These are phyloP conservation scores for Drechmeria coniospora DNA, from an alignment of 2,329 filamentous ascomycete genomes.

Conservation along the genomic window DNA sequence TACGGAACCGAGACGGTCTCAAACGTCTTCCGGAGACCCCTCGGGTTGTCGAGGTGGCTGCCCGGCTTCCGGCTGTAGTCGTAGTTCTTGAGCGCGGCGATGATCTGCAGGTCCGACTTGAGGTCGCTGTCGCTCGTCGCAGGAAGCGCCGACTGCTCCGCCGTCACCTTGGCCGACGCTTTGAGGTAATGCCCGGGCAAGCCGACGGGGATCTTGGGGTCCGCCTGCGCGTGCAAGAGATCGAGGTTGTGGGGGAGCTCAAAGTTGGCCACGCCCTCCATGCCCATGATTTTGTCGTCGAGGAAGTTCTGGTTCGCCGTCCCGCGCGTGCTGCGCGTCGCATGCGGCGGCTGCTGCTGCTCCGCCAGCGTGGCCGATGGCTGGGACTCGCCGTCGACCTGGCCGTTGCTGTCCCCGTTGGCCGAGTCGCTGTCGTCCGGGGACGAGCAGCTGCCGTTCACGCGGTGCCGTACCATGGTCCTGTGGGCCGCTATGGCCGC, in stretches of 20 bases:
- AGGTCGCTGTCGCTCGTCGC: conserved; percentile 35
- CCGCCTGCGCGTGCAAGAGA: conserved; percentile 37
- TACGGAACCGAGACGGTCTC: conserved; percentile 36
- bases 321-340: conserved; percentile 47
- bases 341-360: conserved; percentile 49
- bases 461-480: conserved; percentile 42
- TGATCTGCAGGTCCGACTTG: conserved; percentile 38
- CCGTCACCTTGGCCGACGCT: conserved; percentile 28
- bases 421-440: conserved; percentile 38
- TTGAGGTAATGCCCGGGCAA: conserved; percentile 44
- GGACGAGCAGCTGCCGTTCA: conserved; percentile 32
- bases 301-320: conserved; percentile 36
- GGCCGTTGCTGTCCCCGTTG: conserved; percentile 34
- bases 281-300: conserved; percentile 41
- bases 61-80: conserved; percentile 36
- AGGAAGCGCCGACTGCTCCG: conserved; percentile 7
- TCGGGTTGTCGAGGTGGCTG: conserved; percentile 37
- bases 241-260: conserved; percentile 43
- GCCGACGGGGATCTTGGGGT: conserved; percentile 40
- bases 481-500: conserved; percentile 47
- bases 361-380: conserved; percentile 35
- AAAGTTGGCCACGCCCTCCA: conserved; percentile 45
- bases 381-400: conserved; percentile 29
- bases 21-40: conserved; percentile 38
- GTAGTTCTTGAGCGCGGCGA: conserved; percentile 42